Evolutionary conservation across 768 basidiomycete genomes (phyloP), one percentile per base, ranked within the genome.

Genomic region (Mrakia frigida): DNA sequence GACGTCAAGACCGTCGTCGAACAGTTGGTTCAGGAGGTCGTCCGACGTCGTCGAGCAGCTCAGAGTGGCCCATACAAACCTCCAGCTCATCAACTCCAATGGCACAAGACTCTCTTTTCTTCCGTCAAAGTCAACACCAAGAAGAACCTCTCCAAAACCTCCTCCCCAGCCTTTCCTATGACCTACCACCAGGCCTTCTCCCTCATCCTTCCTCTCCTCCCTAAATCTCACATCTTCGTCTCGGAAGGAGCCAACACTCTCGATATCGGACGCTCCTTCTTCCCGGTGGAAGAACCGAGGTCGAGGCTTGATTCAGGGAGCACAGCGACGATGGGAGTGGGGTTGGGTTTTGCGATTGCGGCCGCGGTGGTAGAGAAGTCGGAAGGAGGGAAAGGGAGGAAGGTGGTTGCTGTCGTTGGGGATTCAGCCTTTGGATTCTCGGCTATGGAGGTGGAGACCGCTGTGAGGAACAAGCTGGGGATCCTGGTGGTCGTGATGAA

Each of bases 401-500:
- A 78, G 50, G 74, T 80, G 6, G 76, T 80, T 1, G 78, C 79
- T 14, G 74, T 80, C 2, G 76, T 80, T 0, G 79, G 79, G n/a
- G 79, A 80, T 56, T 78, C 78, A 18, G 79, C 79, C 28, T 80
- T 80, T 43, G 79, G 79, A 23, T 80, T 80, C 52, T 73, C 70
- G 14, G 79, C 78, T 0, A 79, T 80, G 76, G 79, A 80, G 50
- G 75, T 80, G n/a, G 79, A 80, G 37, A 80, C 79, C 6, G 79
- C 79, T 13, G 79, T 74, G 2, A 68, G 79, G 50, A 80, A 80
- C 46, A 60, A 70, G 73, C 33, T 80, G 52, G 79, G 79, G 28
- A 80, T 80, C 56, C 41, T 80, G 70, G 72, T 80, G 39, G 68
- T 80, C 16, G 78, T 80, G 23, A 80, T 80, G 79, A 80, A 80